Percentiles rank a stretch among this genome's conserved stretches.
These are phyloP conservation scores for Thymus mandschuricus DNA, from an alignment of 257 asterid genomes.

Conservation along the genomic window DNA sequence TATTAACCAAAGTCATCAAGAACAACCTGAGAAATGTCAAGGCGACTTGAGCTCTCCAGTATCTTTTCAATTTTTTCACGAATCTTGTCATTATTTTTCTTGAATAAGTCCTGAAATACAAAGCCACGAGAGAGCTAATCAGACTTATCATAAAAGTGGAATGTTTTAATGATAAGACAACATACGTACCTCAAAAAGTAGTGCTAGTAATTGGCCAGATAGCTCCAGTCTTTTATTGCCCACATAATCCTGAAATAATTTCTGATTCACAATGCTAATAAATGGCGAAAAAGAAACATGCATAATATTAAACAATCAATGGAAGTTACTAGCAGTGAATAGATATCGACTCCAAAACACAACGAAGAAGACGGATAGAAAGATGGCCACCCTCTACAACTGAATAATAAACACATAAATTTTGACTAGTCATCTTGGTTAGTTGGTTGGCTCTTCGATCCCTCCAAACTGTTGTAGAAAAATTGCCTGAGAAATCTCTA, in stretches of 20 bases:
- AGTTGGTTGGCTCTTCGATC: not conserved
- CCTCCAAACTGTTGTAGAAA: conserved; percentile 16
- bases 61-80: conserved; percentile 41
- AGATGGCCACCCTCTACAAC: not conserved
- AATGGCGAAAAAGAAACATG: conserved; percentile 20
- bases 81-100: conserved; percentile 78
- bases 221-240: conserved; percentile 97
- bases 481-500: conserved; percentile 3
- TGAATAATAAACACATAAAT: no score
- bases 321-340: not conserved
- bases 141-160: conserved; percentile 14
- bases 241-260: conserved; percentile 69
- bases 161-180: conserved; percentile 8
- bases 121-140: conserved; percentile 18
- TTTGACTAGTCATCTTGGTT: not conserved
- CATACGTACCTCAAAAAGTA: conserved; percentile 86
- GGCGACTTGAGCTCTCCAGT: conserved; percentile 54
- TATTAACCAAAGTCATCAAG: conserved; percentile 11
- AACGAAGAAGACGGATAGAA: not conserved
- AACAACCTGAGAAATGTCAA: conserved; percentile 73
- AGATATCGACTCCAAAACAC: not conserved
- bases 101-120: conserved; percentile 78
- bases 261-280: conserved; percentile 18
- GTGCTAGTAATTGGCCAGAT: conserved; percentile 82
- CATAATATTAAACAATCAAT: not conserved